phyloP scores from a whole-genome alignment of 176 grass and related monocot genomes.

The Ampelocalamus luodianensis region DNA sequence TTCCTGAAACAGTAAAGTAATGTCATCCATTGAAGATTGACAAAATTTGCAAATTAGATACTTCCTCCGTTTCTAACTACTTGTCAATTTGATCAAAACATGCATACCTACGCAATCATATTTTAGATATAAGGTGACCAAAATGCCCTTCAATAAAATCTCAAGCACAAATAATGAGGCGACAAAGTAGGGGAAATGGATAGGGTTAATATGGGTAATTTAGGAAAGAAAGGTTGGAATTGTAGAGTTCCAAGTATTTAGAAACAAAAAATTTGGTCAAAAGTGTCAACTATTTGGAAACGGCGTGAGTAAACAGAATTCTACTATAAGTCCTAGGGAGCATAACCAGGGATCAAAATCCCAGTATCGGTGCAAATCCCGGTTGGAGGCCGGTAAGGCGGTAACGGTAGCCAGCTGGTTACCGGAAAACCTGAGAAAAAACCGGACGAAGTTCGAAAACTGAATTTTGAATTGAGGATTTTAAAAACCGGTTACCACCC shows the following conservation, averaged over 20 bases:
- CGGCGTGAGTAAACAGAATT: slow-evolving; percentile 12
- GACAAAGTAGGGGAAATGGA: not conserved
- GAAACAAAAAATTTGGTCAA: not conserved
- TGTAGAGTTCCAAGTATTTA: not conserved
- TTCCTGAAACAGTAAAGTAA: slow-evolving; percentile 62
- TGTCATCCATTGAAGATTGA: not conserved
- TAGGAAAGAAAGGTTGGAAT: not conserved
- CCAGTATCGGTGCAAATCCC: too few species aligned
- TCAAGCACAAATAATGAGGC: slow-evolving; percentile 1
- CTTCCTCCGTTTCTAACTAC: not conserved
- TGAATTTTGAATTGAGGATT: too few species aligned
- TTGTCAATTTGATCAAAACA: not conserved
- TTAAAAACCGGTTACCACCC: too few species aligned
- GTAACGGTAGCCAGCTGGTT: too few species aligned
- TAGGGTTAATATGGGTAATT: not conserved
- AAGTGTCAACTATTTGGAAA: not conserved
- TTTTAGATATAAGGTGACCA: not conserved
- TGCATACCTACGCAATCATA: not conserved
- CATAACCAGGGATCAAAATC: too few species aligned
- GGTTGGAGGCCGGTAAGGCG: too few species aligned
- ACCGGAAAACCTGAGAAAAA: too few species aligned
- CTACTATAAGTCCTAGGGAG: not conserved
- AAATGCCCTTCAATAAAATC: slow-evolving; percentile 8
- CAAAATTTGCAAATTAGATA: slow-evolving; percentile 22
- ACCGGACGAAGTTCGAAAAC: too few species aligned